Evolutionary conservation across 179 eudicot genomes (phyloP).

Genomic region (Sideroxylon spinosum): DNA sequence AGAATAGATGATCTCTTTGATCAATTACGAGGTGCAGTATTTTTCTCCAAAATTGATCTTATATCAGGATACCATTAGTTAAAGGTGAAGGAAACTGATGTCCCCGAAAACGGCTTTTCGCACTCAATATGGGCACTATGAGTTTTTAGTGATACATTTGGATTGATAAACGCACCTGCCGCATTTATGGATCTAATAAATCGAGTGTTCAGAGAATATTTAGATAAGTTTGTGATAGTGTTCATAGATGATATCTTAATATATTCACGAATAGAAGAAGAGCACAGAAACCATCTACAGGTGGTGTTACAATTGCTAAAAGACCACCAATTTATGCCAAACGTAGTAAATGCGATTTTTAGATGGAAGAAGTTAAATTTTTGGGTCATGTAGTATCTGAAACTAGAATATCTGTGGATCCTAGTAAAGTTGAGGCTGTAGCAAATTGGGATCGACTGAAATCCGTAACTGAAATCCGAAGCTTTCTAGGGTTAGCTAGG

Average conservation of each 20-base stretch:
- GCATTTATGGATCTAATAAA: neutral
- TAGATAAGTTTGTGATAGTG: neutral
- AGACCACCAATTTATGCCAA: too few species aligned
- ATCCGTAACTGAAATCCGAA: neutral
- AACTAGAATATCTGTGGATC: neutral
- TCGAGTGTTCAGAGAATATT: neutral
- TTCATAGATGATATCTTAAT: neutral
- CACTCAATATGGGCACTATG: neutral
- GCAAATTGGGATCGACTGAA: neutral
- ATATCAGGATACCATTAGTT: neutral
- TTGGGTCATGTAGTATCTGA: neutral
- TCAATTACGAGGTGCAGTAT: neutral
- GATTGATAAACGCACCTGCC: neutral
- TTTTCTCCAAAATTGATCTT: neutral
- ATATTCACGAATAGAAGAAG: neutral
- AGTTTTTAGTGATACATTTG: neutral
- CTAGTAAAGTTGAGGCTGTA: neutral
- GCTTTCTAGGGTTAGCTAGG: neutral
- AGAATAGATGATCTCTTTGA: neutral
- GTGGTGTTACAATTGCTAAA: too few species aligned
- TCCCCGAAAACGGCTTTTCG: neutral
- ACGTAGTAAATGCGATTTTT: neutral
- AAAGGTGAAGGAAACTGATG: neutral
- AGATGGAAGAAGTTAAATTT: neutral
- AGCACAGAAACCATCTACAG: neutral